Conservation (phyloP, 164 flowering plant species). For the Warburgia ugandensis region DNA sequence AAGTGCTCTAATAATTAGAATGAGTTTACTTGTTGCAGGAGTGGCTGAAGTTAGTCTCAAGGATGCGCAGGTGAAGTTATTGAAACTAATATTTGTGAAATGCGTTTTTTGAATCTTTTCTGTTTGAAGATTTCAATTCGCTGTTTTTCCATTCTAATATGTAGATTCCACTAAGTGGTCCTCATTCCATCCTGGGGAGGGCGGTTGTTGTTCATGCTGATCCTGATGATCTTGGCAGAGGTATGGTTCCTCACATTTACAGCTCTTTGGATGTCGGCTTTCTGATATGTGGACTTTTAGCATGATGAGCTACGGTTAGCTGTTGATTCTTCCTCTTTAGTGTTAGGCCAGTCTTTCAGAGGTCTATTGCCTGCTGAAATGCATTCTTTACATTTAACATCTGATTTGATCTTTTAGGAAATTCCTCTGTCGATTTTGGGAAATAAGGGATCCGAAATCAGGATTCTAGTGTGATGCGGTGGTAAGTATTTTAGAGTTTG, state of each 20-base stretch:
- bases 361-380: no score
- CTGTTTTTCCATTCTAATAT: constrained; percentile 2
- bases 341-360: no score
- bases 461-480: no score
- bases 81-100: background rate
- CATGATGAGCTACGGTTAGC: no score
- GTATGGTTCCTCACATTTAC: constrained; percentile 21
- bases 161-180: constrained; percentile 73
- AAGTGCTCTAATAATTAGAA: background rate
- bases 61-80: constrained; percentile 47
- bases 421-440: no score
- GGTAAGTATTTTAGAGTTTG: no score
- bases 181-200: constrained; percentile 76
- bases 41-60: constrained; percentile 63
- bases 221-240: constrained; percentile 90
- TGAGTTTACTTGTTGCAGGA: constrained; percentile 32
- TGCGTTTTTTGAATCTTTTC: background rate
- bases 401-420: no score
- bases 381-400: no score
- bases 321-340: no score
- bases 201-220: constrained; percentile 96
- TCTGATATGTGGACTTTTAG: background rate
- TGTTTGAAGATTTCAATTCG: background rate
- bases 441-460: no score
- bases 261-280: background rate